These are phyloP conservation scores for Psilocybe cyanescens DNA, from an alignment of 768 basidiomycete genomes.

Conservation along the genomic window DNA sequence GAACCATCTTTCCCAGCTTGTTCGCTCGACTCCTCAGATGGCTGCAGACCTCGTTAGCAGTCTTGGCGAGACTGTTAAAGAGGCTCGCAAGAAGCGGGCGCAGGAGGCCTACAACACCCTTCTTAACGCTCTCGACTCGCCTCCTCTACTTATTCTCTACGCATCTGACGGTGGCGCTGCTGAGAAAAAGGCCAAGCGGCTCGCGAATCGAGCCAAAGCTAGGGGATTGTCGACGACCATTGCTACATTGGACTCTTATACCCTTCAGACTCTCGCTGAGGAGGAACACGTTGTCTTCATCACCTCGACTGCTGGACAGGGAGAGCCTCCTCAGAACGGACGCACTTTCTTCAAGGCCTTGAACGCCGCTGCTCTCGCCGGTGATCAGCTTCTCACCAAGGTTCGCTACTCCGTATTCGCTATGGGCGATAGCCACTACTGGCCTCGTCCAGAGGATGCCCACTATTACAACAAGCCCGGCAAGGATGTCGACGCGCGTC, in stretches of 20 bases:
- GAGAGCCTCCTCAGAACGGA: conserved; percentile 97
- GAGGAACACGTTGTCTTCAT: conserved; percentile 85
- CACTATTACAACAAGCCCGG: conserved; percentile 98
- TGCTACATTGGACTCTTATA: conserved; percentile 80
- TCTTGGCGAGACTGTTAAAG: conserved; percentile 82
- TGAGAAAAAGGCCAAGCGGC: conserved; percentile 94
- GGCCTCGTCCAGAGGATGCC: conserved; percentile 96
- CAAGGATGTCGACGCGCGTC: conserved; percentile 84
- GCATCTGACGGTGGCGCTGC: conserved; percentile 94
- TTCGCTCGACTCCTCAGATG: conserved; percentile 77
- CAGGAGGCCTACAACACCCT: conserved; percentile 85
- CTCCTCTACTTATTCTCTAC: conserved; percentile 87
- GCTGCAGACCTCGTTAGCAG: conserved; percentile 84
- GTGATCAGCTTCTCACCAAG: conserved; percentile 61
- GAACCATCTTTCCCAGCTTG: conserved; percentile 95
- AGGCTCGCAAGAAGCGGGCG: conserved; percentile 81
- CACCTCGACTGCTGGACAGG: conserved; percentile 94
- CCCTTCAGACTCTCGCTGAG: conserved; percentile 72
- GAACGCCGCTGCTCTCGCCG: conserved; percentile 63
- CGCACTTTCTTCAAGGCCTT: conserved; percentile 87
- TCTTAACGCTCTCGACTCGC: conserved; percentile 83
- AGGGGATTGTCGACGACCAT: conserved; percentile 81
- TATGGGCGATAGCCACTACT: conserved; percentile 99
- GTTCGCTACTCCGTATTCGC: conserved; percentile 86
- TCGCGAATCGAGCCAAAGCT: conserved; percentile 80